Base-by-base conservation (phyloP, 176 grass and related monocot genomes). In the Carex cristatella region DNA sequence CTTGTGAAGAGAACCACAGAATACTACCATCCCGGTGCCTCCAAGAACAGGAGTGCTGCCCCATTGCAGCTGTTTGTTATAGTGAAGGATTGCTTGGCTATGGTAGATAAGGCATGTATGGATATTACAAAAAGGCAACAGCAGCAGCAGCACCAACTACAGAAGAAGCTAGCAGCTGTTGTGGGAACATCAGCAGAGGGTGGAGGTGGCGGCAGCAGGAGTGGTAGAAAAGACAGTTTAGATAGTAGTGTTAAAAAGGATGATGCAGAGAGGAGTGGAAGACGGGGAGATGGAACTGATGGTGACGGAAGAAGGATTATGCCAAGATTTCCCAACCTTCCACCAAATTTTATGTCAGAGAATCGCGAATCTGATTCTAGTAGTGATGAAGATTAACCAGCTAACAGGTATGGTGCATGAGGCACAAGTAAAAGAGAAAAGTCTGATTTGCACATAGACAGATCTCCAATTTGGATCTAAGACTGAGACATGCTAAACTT, bases 61-160 rank as follows among this genome's bases (percentile, higher is more conserved):
- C 91, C 93, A 15, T 86, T 99, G 32, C 96, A 94, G 87, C 15
- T 99, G 84, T 99, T 99, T 78, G 84, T 92, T 61, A 88, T 95
- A 69, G 96, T 99, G 28, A 99, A 92, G 90, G 96, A 99, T 35
- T 99, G 91, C 91, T 65, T 99, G 58, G 90, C 87, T 19, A 99
- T 99, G 96, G 96, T 99, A 67, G 96, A 99, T 72, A 86, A 95
- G 81, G 87, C 96, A 59, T 99, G 96, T 82, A 77, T 95, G 31
- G 96, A 99, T 84, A 94, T 95, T 55, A 88, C 89, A 28, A 93
- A 85, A 63, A 95, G 86, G 63, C 38, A 91, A 75, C 95, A 98
- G 55, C 81, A 84, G 85, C 91, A 92, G 31, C 93, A 91, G 78
- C 87, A 90, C 54, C 62, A 83, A 53, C 66, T 88, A 44, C 85